Conservation (phyloP, 2,329 filamentous ascomycete species). For the Kalaharituber pfeilii region DNA sequence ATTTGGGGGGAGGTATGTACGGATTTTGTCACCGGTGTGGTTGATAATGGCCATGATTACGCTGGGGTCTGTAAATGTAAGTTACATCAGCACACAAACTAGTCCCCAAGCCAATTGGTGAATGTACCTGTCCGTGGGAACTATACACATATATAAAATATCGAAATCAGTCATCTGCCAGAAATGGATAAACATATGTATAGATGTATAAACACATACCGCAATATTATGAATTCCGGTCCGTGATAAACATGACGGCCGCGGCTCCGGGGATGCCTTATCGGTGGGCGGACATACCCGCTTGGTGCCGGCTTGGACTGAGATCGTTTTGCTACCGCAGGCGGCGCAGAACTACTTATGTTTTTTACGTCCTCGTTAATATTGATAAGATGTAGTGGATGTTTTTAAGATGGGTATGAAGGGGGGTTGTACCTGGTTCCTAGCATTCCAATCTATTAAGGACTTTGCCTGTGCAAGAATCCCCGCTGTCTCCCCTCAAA, state of each 20-base stretch:
- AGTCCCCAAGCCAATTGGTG: background rate
- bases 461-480: slow-evolving; percentile 81
- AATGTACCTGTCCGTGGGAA: background rate
- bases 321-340: slow-evolving; percentile 69
- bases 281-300: slow-evolving; percentile 60
- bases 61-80: slow-evolving; percentile 55
- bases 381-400: no score
- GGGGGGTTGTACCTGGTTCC: slow-evolving; percentile 43
- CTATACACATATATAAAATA: background rate
- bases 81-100: background rate
- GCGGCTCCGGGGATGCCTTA: slow-evolving; percentile 34
- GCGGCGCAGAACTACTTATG: slow-evolving; percentile 82
- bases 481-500: slow-evolving; percentile 41
- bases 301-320: slow-evolving; percentile 64
- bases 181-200: background rate
- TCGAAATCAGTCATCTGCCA: background rate
- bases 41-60: slow-evolving; percentile 91
- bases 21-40: slow-evolving; percentile 54
- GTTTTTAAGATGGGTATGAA: background rate
- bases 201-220: slow-evolving; percentile 5
- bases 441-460: slow-evolving; percentile 81
- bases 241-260: slow-evolving; percentile 61
- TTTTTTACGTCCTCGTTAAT: no score
- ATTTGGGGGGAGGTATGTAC: background rate
- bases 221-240: slow-evolving; percentile 62